Conservation (phyloP, 2,329 filamentous ascomycete genomes). For the Beauveria brongniartii region DNA sequence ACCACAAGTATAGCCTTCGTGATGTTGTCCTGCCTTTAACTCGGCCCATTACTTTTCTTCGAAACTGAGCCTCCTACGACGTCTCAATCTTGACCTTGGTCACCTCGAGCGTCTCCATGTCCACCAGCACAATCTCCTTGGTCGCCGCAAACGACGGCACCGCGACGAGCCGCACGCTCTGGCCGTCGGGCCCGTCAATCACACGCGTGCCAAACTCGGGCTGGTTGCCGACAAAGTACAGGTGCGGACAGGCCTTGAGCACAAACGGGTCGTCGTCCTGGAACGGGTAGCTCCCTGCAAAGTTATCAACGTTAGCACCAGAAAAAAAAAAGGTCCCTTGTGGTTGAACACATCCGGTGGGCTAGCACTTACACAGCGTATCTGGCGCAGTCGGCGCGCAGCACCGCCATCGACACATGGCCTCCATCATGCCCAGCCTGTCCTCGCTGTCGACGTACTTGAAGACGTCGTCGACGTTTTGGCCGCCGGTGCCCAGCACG, state of each 20-base stretch:
- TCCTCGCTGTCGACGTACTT: slow-evolving; percentile 79
- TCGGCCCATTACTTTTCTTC: too few species aligned
- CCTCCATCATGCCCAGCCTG: slow-evolving; percentile 83
- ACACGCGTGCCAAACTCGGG: slow-evolving; percentile 65
- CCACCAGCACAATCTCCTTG: slow-evolving; percentile 72
- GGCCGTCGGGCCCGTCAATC: slow-evolving; percentile 58
- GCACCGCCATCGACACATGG: slow-evolving; percentile 86
- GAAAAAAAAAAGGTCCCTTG: neutral
- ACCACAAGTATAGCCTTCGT: neutral
- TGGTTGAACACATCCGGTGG: too few species aligned
- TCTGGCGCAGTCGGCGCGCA: slow-evolving; percentile 91
- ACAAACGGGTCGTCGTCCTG: slow-evolving; percentile 91
- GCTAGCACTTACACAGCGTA: slow-evolving; percentile 66
- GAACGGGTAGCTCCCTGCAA: slow-evolving; percentile 84
- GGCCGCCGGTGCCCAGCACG: slow-evolving; percentile 77
- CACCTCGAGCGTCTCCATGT: slow-evolving; percentile 76
- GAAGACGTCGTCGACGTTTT: slow-evolving; percentile 89
- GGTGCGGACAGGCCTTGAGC: slow-evolving; percentile 73
- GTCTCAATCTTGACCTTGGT: slow-evolving; percentile 56
- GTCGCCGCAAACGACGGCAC: slow-evolving; percentile 76
- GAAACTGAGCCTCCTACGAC: neutral
- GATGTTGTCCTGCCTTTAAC: neutral
- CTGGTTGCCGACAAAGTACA: slow-evolving; percentile 86
- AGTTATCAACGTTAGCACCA: neutral
- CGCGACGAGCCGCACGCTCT: slow-evolving; percentile 69